Evolutionary conservation across 2,329 filamentous ascomycete genomes (phyloP).

Genomic region (Colletotrichum sojae): DNA sequence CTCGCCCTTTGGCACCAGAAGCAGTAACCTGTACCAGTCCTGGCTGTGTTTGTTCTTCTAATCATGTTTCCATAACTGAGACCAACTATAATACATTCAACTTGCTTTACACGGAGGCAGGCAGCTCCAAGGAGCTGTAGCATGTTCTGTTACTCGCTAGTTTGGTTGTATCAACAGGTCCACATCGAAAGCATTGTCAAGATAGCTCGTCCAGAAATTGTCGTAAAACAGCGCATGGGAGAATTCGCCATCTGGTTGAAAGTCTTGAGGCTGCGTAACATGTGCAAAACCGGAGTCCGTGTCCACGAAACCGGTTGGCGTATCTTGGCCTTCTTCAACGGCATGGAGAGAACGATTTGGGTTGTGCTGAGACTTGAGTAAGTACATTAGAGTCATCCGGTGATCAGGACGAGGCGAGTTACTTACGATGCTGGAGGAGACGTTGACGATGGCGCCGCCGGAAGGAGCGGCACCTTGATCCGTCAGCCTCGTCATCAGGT

Average conservation of each 20-base stretch:
- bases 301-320: too few species aligned
- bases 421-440: constrained; percentile 20
- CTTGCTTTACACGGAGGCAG: too few species aligned
- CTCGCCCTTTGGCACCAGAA: too few species aligned
- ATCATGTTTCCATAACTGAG: too few species aligned
- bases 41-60: too few species aligned
- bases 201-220: constrained; percentile 19
- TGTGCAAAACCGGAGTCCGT: background rate
- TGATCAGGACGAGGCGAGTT: too few species aligned
- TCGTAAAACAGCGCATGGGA: constrained; percentile 6
- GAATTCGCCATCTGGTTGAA: background rate
- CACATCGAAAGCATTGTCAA: constrained; percentile 12
- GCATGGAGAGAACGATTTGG: background rate
- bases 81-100: too few species aligned
- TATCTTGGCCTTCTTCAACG: too few species aligned
- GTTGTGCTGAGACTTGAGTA: background rate
- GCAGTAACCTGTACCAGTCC: too few species aligned
- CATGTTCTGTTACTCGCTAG: too few species aligned
- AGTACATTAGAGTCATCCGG: background rate
- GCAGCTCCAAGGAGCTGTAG: too few species aligned
- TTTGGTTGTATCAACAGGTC: constrained; percentile 20
- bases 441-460: constrained; percentile 6
- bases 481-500: constrained; percentile 25
- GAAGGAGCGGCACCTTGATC: constrained; percentile 4
- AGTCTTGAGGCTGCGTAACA: background rate